phyloP scores from a whole-genome alignment of 768 basidiomycete genomes.

The Crassisporium funariophilum region DNA sequence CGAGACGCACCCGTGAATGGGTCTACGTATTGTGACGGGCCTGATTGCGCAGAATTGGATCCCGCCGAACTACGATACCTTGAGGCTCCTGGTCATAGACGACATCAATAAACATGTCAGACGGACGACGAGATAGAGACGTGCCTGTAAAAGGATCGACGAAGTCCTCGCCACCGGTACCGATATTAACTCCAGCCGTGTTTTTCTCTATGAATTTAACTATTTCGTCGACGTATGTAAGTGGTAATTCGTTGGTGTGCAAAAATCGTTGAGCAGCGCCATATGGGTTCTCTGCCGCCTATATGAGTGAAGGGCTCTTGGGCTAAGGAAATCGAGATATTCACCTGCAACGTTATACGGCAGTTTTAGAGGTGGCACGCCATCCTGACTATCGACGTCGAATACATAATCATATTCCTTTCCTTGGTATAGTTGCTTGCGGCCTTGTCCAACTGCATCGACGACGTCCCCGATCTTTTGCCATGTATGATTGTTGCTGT shows the following conservation, averaged over 20 bases:
- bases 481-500: constrained; percentile 67
- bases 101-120: not conserved
- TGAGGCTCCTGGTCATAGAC: constrained; percentile 50
- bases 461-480: constrained; percentile 95
- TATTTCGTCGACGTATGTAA: constrained; percentile 85
- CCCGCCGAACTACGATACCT: constrained; percentile 51
- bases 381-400: constrained; percentile 95
- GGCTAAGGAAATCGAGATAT: constrained; percentile 20
- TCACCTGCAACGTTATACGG: constrained; percentile 89
- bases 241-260: constrained; percentile 77
- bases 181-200: constrained; percentile 74
- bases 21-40: constrained; percentile 51
- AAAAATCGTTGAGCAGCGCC: constrained; percentile 89
- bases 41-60: constrained; percentile 28
- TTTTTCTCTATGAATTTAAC: constrained; percentile 94
- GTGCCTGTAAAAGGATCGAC: constrained; percentile 91
- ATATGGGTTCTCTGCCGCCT: constrained; percentile 83
- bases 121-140: constrained; percentile 5
- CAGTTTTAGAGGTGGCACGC: constrained; percentile 88
- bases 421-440: constrained; percentile 90
- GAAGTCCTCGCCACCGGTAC: constrained; percentile 57
- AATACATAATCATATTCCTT: constrained; percentile 99
- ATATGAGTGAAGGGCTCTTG: not conserved
- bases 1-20: constrained; percentile 76
- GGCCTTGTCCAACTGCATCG: constrained; percentile 87